Evolutionary conservation across 352 stramenopile genomes (phyloP).

Genomic region (Phytophthora colocasiae): DNA sequence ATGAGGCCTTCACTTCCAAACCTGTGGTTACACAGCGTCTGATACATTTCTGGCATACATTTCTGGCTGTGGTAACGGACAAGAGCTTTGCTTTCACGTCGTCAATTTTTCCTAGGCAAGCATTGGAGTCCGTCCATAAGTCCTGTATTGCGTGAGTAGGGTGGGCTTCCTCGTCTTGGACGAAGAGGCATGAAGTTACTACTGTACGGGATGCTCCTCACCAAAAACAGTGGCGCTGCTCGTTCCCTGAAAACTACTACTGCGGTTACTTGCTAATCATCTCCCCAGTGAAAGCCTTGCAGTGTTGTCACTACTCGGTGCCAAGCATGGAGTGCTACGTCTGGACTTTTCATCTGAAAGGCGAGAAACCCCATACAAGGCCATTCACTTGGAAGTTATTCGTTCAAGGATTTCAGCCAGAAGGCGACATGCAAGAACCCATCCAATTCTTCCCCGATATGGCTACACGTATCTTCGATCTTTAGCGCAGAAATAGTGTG

Average conservation of each 20-base stretch:
- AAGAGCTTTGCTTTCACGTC: slow-evolving; percentile 20
- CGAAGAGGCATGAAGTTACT: slow-evolving; percentile 12
- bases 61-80: slow-evolving; percentile 11
- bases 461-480: slow-evolving; percentile 1
- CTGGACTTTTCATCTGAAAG: slow-evolving; percentile 10
- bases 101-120: slow-evolving; percentile 3
- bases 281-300: not conserved
- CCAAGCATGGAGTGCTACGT: not conserved
- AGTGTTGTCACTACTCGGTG: not conserved
- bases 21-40: not conserved
- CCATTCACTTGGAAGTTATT: too few relatives aligned
- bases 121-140: not conserved
- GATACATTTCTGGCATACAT: not conserved
- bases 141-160: not conserved
- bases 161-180: not conserved
- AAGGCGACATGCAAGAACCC: not conserved
- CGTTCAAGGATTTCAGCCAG: too few relatives aligned
- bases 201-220: slow-evolving; percentile 11
- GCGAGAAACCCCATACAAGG: slow-evolving; percentile 13
- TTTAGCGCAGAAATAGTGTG: not conserved
- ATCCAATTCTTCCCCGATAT: not conserved
- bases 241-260: too few relatives aligned
- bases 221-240: slow-evolving; percentile 1
- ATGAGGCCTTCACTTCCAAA: not conserved
- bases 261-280: not conserved